Percentiles rank a stretch among this genome's conserved stretches.
phyloP scores from a whole-genome alignment of 371 early-diverging fungal genomes.

The Mortierella sp. region DNA sequence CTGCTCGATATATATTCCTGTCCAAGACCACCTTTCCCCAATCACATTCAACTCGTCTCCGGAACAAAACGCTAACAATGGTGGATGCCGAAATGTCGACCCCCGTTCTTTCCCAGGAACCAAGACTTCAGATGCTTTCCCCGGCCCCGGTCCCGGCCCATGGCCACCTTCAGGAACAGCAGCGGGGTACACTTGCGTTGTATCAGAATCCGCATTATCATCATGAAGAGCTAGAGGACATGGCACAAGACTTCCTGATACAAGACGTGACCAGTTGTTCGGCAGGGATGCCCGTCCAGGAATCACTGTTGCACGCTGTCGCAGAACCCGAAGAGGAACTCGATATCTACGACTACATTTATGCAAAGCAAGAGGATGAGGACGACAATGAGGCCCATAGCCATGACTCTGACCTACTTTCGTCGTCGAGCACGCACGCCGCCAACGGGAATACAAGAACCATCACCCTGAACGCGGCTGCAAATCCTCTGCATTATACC shows the following conservation, averaged over 20 bases:
- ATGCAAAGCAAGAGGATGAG: conserved; percentile 50
- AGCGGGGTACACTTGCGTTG: neutral
- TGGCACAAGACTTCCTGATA: conserved; percentile 30
- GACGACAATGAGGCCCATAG: conserved; percentile 28
- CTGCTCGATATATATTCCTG: too few relatives aligned
- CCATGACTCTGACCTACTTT: conserved; percentile 15
- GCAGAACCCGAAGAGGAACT: conserved; percentile 37
- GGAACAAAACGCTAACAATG: conserved; percentile 6
- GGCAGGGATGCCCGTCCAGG: conserved; percentile 16
- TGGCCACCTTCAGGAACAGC: conserved; percentile 7
- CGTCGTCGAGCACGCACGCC: conserved; percentile 1
- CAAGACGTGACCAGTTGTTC: conserved; percentile 24
- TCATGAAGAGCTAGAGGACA: conserved; percentile 17
- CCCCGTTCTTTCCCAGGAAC: conserved; percentile 13
- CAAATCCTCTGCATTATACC: neutral
- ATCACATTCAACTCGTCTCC: neutral
- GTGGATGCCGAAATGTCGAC: conserved; percentile 7
- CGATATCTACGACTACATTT: conserved; percentile 47
- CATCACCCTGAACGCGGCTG: too few relatives aligned
- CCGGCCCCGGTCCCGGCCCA: too few relatives aligned
- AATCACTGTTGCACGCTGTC: conserved; percentile 1
- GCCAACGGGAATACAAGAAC: conserved; percentile 5
- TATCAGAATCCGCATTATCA: conserved; percentile 16
- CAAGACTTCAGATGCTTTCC: conserved; percentile 8
- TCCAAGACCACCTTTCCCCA: too few relatives aligned